phyloP scores from a whole-genome alignment of 169 alveolate genomes.

The Plasmodium berghei region DNA sequence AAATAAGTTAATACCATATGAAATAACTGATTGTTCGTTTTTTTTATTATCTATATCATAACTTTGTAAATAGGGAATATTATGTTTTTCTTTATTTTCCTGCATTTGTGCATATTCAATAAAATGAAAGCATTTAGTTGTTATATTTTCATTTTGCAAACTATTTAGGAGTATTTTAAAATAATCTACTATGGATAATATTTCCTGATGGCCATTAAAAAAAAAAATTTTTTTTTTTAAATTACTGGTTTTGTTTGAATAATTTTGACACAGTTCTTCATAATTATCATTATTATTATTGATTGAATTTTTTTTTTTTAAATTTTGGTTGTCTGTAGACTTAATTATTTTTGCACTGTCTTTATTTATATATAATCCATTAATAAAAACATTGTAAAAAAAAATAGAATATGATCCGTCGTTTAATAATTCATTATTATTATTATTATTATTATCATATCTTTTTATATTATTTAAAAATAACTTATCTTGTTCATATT shows the following conservation, averaged over 20 bases:
- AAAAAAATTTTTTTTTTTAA: conserved; percentile 1
- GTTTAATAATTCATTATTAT: conserved; percentile 3
- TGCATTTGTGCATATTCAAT: conserved; percentile 11
- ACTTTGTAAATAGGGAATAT: neutral
- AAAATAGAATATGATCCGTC: conserved; percentile 33
- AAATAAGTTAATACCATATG: no score
- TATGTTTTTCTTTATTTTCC: conserved; percentile 16
- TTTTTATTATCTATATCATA: neutral
- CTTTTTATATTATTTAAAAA: conserved; percentile 19
- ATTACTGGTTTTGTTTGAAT: neutral
- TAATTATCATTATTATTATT: no score
- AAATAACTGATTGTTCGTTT: neutral
- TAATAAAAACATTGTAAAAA: conserved; percentile 24
- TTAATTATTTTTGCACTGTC: neutral
- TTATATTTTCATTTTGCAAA: conserved; percentile 32
- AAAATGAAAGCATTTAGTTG: conserved; percentile 6
- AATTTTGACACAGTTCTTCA: neutral
- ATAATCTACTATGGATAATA: conserved; percentile 24
- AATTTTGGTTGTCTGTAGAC: neutral
- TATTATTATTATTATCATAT: neutral
- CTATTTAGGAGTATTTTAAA: conserved; percentile 21
- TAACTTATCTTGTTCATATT: conserved; percentile 24
- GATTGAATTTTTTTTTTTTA: no score
- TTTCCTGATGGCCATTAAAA: conserved; percentile 37
- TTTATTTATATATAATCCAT: conserved; percentile 13